These are phyloP conservation scores for Ogataea paraovalis DNA, from an alignment of 805 yeast species.

Conservation along the genomic window DNA sequence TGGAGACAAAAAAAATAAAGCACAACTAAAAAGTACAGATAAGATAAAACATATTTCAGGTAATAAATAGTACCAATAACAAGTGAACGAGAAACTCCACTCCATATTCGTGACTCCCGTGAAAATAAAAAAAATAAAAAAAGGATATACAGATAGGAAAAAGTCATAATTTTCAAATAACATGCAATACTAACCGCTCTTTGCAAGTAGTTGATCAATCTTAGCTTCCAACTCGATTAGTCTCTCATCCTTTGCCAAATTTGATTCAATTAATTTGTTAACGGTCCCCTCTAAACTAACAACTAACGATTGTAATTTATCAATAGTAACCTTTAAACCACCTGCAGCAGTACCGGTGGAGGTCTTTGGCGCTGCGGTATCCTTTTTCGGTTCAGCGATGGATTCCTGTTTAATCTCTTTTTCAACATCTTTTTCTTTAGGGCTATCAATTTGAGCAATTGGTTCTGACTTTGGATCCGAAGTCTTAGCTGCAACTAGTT, in stretches of 20 bases:
- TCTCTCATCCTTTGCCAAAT: conserved; percentile 62
- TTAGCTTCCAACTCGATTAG: conserved; percentile 56
- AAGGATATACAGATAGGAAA: no score
- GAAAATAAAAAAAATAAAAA: no score
- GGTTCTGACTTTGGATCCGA: no score
- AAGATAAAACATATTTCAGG: neutral
- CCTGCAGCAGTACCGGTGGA: conserved; percentile 48
- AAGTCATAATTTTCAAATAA: neutral
- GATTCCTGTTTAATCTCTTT: conserved; percentile 10
- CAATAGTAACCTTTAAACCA: conserved; percentile 69
- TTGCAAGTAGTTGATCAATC: conserved; percentile 35
- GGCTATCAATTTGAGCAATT: conserved; percentile 1
- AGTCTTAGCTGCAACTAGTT: no score
- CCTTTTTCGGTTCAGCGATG: conserved; percentile 7
- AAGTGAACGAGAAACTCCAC: neutral
- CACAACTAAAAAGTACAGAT: neutral
- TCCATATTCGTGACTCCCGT: neutral
- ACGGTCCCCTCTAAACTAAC: conserved; percentile 54
- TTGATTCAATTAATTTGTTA: conserved; percentile 45
- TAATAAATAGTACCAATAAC: neutral
- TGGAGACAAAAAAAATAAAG: neutral
- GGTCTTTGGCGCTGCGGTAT: conserved; percentile 21
- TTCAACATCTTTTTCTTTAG: conserved; percentile 4
- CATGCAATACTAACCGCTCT: neutral
- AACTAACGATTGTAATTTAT: conserved; percentile 57